Percentiles rank a stretch among this genome's conserved stretches.
Conservation (phyloP, 139 green algal genomes). For the Chlamydomonas schloesseri region DNA sequence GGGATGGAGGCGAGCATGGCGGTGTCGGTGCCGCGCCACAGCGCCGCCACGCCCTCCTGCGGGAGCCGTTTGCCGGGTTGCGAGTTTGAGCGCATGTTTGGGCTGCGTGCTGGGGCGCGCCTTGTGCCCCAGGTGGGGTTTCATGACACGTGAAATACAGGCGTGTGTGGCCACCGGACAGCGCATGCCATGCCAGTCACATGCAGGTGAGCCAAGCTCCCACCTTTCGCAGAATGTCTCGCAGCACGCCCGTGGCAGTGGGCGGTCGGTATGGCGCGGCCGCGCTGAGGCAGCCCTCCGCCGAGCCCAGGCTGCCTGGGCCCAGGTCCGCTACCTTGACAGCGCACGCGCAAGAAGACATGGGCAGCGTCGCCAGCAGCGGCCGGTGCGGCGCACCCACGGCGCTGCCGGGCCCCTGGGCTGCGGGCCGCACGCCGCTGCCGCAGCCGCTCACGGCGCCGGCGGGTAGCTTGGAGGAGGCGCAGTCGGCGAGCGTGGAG, state of each 20-base stretch:
- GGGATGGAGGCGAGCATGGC: conserved; percentile 84
- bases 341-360: conserved; percentile 37
- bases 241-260: conserved; percentile 12
- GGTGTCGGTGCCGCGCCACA: conserved; percentile 85
- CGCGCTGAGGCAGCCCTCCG: conserved; percentile 6
- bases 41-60: conserved; percentile 72
- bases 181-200: not conserved
- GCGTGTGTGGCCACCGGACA: too few species aligned
- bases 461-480: not conserved
- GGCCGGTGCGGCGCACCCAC: not conserved
- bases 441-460: not conserved
- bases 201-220: too few species aligned
- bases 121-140: too few species aligned
- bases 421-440: not conserved
- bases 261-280: not conserved
- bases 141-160: not conserved
- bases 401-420: not conserved
- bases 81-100: too few species aligned
- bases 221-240: conserved; percentile 35
- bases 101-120: too few species aligned
- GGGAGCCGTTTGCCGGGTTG: not conserved
- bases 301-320: not conserved
- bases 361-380: conserved; percentile 25
- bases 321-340: conserved; percentile 17
- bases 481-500: not conserved